Base-by-base conservation (phyloP, 805 yeast species). In the Saturnispora bothae region DNA sequence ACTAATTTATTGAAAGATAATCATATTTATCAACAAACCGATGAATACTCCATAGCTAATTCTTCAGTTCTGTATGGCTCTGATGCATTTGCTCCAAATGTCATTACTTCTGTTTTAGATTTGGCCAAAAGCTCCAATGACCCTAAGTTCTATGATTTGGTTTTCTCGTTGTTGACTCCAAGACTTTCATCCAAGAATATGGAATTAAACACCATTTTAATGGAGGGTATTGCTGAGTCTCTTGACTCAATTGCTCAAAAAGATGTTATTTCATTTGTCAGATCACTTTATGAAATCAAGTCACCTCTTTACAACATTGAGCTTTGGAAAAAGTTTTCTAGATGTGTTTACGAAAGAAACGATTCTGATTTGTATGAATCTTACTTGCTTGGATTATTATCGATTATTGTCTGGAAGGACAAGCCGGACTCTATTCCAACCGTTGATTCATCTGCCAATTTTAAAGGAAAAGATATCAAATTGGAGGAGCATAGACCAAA, bases 101-200 rank as follows among this genome's bases (percentile, higher is more conserved):
- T 86, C 20, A 71, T 85, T 15, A 67, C 72, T 7, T 78, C 94
- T 0, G 70, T 79, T 7, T 68, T 76, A 31, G 76, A 76, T 34
- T 71, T 88, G 28, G 75, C 88, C 0, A 68, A 72, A 20, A 65
- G 67, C 23, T 80, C 83, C 49, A 68, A 73, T 31, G 92, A 82
- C 46, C 76, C 74, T 40, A 71, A 83, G 14, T 80, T 89, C 22
- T 73, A 82, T 14, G 77, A 82, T 3, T 66, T 92, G 46, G 78
- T 94, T 0, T 76, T 83, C 12, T 79, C 95, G 0, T 76, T 92
- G 28, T 65, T 92, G 40, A 74, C 83, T 12, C 96, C 88, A 54
- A 88, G 86, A 51, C 64, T 78, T 4, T 48, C 47, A 30, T 65
- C 61, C 30, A 57, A 59, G 15, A 69, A 77, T 15, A 60, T 71